Conservation (phyloP, 257 asterid genomes). For the Solanum medicagineum region DNA sequence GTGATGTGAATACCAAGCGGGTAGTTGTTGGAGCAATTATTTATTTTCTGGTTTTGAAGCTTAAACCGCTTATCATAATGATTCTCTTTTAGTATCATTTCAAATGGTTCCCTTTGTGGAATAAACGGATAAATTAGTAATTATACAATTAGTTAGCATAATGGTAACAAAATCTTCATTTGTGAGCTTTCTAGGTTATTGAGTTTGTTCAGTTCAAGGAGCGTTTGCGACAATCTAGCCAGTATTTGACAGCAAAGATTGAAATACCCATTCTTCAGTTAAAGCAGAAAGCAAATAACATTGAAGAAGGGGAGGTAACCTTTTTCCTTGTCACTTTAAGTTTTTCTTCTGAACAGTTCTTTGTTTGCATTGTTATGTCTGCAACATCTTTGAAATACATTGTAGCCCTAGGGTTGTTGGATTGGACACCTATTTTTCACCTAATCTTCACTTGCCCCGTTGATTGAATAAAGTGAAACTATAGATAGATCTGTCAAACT, state of each 20-base stretch:
- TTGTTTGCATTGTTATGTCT: neutral
- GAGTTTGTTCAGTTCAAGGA: constrained; percentile 95
- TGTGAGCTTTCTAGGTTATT: constrained; percentile 40
- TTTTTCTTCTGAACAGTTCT: neutral
- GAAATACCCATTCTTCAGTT: constrained; percentile 81
- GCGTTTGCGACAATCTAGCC: constrained; percentile 68
- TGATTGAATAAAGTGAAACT: neutral
- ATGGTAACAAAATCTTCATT: neutral
- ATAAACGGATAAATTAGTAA: neutral
- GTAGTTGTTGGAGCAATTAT: neutral
- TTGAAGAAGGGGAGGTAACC: constrained; percentile 72
- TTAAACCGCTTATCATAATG: neutral
- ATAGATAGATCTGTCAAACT: neutral
- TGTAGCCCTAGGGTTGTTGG: neutral
- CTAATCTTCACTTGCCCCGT: neutral
- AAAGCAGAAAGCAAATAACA: constrained; percentile 59
- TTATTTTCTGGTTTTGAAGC: neutral
- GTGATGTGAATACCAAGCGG: neutral
- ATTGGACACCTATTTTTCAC: neutral
- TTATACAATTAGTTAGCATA: neutral
- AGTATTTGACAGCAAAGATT: constrained; percentile 69
- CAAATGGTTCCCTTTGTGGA: neutral
- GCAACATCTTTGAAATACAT: neutral
- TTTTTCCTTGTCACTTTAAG: neutral
- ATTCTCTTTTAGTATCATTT: neutral